phyloP scores from a whole-genome alignment of 257 asterid species.

The Solanum chiquidenum region DNA sequence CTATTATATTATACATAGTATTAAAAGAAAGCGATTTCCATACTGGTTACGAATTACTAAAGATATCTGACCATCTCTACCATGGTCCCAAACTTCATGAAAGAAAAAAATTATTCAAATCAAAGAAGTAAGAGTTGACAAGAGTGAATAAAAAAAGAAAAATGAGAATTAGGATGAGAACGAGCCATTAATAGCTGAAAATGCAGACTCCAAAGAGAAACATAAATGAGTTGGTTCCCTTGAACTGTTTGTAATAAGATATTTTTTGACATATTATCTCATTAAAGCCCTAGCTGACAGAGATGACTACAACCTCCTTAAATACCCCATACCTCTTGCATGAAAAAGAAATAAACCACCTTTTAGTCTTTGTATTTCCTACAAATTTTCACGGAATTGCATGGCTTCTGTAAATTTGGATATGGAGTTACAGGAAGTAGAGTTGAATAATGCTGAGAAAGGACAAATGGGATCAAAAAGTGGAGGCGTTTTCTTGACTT shows the following conservation, averaged over 20 bases:
- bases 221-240: background rate
- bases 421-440: background rate
- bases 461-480: background rate
- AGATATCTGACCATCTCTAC: background rate
- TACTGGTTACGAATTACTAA: background rate
- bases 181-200: background rate
- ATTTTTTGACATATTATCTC: background rate
- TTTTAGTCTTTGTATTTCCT: background rate
- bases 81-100: background rate
- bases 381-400: background rate
- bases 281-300: background rate
- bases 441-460: background rate
- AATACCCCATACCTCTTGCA: background rate
- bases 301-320: background rate
- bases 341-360: background rate
- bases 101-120: background rate
- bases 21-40: background rate
- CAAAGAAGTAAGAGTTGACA: background rate
- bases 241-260: background rate
- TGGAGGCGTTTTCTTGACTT: slow-evolving; percentile 3
- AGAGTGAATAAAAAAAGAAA: background rate
- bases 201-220: background rate
- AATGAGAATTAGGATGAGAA: background rate
- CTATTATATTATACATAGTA: background rate
- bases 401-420: background rate